These are phyloP conservation scores for Suillus clintonianus DNA, from an alignment of 768 basidiomycete genomes.

Conservation along the genomic window DNA sequence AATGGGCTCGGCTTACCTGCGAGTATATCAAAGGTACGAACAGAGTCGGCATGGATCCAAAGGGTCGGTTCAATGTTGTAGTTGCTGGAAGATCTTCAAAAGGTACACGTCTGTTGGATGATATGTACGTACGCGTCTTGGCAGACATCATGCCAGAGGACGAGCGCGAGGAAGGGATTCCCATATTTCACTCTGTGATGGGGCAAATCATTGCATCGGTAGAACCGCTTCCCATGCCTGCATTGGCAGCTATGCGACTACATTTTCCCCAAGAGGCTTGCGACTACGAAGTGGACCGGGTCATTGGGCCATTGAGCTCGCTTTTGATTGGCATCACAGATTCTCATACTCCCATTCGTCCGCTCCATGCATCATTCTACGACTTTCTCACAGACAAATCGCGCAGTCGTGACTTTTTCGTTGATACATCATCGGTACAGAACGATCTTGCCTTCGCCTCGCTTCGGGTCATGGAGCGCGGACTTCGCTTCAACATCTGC, in stretches of 20 bases:
- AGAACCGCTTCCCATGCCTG: constrained; percentile 3
- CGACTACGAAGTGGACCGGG: background rate
- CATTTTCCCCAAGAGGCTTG: background rate
- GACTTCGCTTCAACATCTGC: constrained; percentile 13
- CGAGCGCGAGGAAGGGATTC: background rate
- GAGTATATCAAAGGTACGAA: constrained; percentile 5
- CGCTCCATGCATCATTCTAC: constrained; percentile 27
- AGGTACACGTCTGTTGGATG: constrained; percentile 4
- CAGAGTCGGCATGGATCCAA: background rate
- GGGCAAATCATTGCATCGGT: background rate
- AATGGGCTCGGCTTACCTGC: constrained; percentile 9
- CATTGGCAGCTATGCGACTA: background rate
- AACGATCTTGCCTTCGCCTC: constrained; percentile 14
- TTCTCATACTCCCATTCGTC: constrained; percentile 5
- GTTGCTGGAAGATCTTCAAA: background rate
- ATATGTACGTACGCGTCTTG: background rate
- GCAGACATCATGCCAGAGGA: background rate
- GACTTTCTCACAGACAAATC: constrained; percentile 22
- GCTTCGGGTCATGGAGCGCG: constrained; percentile 26
- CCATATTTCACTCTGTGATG: constrained; percentile 2
- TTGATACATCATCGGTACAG: background rate
- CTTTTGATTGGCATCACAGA: constrained; percentile 1
- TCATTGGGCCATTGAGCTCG: background rate
- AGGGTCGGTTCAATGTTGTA: background rate
- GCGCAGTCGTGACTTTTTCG: constrained; percentile 14